phyloP scores from a whole-genome alignment of 345 rosid genomes.

The Eucalyptus guilfoylei region DNA sequence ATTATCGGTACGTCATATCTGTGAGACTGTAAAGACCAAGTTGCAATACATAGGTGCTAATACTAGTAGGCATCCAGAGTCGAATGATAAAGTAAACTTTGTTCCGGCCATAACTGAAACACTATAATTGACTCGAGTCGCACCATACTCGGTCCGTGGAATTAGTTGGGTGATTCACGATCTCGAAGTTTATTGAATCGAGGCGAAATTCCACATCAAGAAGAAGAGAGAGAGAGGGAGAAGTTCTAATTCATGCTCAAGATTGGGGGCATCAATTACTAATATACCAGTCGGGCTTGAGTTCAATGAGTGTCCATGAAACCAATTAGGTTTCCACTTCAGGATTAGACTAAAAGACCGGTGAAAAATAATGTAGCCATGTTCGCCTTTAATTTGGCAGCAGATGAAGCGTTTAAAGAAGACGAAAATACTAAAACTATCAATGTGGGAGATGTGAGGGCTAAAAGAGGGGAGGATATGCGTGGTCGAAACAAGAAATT shows the following conservation, averaged over 20 bases:
- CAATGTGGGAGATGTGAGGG: accelerated
- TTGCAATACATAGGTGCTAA: background rate
- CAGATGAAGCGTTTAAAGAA: background rate
- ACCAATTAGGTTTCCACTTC: background rate
- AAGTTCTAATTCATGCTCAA: background rate
- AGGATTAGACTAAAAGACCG: background rate
- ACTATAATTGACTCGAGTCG: background rate
- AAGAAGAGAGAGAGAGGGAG: background rate
- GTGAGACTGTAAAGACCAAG: background rate
- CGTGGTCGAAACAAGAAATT: background rate
- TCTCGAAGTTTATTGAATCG: background rate
- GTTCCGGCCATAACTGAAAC: background rate
- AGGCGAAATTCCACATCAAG: background rate
- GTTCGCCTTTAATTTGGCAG: background rate
- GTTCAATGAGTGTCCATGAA: background rate
- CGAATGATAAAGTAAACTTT: background rate
- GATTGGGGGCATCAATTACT: background rate
- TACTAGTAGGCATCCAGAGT: background rate
- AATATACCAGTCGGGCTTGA: background rate
- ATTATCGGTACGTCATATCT: background rate
- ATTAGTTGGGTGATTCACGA: background rate
- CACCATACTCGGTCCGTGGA: background rate
- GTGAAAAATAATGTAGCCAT: background rate
- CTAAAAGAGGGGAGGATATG: background rate
- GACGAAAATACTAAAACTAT: background rate